phyloP scores from a whole-genome alignment of 345 rosid genomes.

The Psidium guajava region DNA sequence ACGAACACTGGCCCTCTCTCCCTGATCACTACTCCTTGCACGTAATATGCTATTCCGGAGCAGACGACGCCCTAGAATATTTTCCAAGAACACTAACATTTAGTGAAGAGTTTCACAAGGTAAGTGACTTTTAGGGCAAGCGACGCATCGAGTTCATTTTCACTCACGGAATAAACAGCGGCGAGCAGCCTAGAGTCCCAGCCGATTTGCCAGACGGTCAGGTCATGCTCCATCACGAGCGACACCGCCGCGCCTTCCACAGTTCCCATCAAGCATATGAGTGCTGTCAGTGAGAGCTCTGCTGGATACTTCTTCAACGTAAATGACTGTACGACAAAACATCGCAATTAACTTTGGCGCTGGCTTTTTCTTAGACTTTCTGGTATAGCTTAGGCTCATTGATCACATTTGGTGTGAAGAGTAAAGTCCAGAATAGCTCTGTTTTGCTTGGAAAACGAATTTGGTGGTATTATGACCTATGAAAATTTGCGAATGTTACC shows the following conservation, averaged over 20 bases:
- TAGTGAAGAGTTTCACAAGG: background rate
- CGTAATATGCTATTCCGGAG: constrained; percentile 78
- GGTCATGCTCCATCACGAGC: constrained; percentile 54
- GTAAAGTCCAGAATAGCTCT: background rate
- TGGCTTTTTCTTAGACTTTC: background rate
- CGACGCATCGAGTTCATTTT: background rate
- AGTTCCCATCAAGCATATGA: constrained; percentile 64
- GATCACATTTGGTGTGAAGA: background rate
- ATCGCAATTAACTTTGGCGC: background rate
- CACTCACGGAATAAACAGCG: constrained; percentile 63
- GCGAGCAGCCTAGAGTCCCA: constrained; percentile 70
- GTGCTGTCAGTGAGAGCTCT: constrained; percentile 63
- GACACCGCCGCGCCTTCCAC: constrained; percentile 49
- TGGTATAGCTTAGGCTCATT: background rate
- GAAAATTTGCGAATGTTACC: constrained; percentile 9
- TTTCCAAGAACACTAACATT: background rate
- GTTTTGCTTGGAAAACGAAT: background rate
- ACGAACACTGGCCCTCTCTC: constrained; percentile 77
- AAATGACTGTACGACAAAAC: constrained; percentile 33
- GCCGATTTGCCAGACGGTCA: constrained; percentile 66
- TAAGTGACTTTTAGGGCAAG: background rate
- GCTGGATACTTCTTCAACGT: constrained; percentile 86
- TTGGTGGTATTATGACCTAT: background rate
- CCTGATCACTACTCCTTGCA: constrained; percentile 60
- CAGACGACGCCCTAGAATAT: constrained; percentile 69